These are phyloP conservation scores for Alloascoidea hylecoeti DNA, from an alignment of 805 yeast genomes.

Conservation along the genomic window DNA sequence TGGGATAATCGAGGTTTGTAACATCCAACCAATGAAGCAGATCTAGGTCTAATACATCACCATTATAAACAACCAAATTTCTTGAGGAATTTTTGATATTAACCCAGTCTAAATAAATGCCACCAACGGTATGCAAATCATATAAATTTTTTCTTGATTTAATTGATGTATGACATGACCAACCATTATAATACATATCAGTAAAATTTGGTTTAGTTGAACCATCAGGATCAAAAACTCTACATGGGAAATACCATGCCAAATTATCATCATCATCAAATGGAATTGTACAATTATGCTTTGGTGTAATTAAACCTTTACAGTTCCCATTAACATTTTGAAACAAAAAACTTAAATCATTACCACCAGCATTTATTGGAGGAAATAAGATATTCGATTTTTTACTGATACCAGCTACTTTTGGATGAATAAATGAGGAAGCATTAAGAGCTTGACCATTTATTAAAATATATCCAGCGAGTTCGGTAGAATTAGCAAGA, in stretches of 20 bases:
- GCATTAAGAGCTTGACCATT: constrained; percentile 75
- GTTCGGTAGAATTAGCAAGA: no score
- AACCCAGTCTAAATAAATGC: constrained; percentile 84
- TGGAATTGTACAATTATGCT: constrained; percentile 59
- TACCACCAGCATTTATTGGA: constrained; percentile 79
- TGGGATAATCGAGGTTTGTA: constrained; percentile 61
- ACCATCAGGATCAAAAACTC: constrained; percentile 54
- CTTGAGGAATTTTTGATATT: constrained; percentile 56
- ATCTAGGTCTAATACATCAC: constrained; percentile 74
- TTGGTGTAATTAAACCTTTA: constrained; percentile 60
- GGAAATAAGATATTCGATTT: constrained; percentile 64
- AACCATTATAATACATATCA: constrained; percentile 56
- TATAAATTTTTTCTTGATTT: constrained; percentile 60
- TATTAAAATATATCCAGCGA: constrained; percentile 47
- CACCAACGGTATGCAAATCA: constrained; percentile 43
- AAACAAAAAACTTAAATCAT: constrained; percentile 70
- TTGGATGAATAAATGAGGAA: constrained; percentile 60
- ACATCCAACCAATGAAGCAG: constrained; percentile 61
- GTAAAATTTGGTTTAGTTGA: constrained; percentile 53
- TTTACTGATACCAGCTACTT: constrained; percentile 59
- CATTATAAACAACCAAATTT: constrained; percentile 78
- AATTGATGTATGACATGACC: constrained; percentile 79
- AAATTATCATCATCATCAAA: constrained; percentile 38
- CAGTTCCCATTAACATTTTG: constrained; percentile 92
- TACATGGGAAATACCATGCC: constrained; percentile 98